phyloP scores from a whole-genome alignment of 345 rosid genomes.

The Eucalyptus sideroxylon region DNA sequence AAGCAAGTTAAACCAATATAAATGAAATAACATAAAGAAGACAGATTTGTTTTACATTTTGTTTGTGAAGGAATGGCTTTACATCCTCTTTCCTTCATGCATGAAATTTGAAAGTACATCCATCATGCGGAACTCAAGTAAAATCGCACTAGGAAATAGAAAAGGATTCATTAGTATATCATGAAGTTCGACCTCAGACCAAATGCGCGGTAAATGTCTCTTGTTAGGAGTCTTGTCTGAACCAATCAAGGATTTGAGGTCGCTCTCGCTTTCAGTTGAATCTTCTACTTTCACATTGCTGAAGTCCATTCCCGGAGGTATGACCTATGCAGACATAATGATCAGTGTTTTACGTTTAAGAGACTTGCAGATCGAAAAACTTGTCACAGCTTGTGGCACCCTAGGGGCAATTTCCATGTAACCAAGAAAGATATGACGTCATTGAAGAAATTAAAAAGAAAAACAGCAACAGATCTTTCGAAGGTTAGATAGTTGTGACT shows the following conservation, averaged over 20 bases:
- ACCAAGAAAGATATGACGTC: neutral
- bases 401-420: neutral
- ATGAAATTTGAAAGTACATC: neutral
- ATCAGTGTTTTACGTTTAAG: neutral
- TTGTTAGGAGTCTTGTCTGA: slow-evolving; percentile 49
- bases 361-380: neutral
- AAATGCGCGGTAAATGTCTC: slow-evolving; percentile 66
- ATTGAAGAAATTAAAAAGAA: neutral
- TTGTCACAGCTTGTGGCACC: neutral
- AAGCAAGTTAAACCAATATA: neutral
- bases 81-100: neutral
- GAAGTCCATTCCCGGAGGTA: slow-evolving; percentile 73
- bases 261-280: slow-evolving; percentile 34
- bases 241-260: slow-evolving; percentile 43
- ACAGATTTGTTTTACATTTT: neutral
- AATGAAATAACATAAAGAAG: neutral
- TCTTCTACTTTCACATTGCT: slow-evolving; percentile 42
- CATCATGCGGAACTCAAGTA: neutral
- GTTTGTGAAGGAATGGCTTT: neutral
- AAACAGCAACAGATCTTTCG: neutral
- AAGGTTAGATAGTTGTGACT: neutral
- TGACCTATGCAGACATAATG: slow-evolving; percentile 20
- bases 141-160: neutral
- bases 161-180: neutral
- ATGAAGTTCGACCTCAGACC: slow-evolving; percentile 53